Base-by-base conservation (phyloP, 1,139 yeast species). In the Protomyces arabidopsidicola region DNA sequence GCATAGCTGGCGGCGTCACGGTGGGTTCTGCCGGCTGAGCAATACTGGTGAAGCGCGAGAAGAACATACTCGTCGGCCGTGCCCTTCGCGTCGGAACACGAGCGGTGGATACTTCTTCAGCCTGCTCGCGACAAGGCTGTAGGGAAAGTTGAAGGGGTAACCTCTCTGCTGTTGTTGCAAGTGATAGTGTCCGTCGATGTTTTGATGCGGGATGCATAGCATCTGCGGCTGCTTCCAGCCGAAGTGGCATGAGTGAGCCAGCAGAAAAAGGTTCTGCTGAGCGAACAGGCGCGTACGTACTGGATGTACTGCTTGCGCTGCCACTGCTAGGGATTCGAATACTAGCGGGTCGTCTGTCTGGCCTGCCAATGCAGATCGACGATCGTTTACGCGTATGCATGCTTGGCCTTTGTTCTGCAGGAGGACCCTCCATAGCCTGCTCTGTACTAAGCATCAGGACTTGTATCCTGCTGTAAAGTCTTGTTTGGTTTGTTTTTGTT, bases 1-100 rank as follows among this genome's bases (percentile, higher is more conserved):
- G 51, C 9, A 39, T 2, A 22, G 38, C 42, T 18, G 48, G 27
- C 20, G 48, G 14, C 42, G 31, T n/a, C 45, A 35, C 53, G n/a
- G 53, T 45, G 6, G 59, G 39, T n/a, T 20, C n/a, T 12, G 59
- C 34, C 45, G 31, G 38, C 12, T 55, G 60, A n/a, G 34, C 48
- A 14, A 51, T 31, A 20, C 14, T 51, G 3, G 60, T 18, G 48
- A 42, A 45, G n/a, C 60, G 45, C 20, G 58, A 22, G 14, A 48
- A 38, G 24, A 42, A 24, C 5, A 22, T 45, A 18, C 39, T 35
- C 16, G 36, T 54, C 5, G 58, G 51, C 20, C 58, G 51, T n/a
- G 51, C 38, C 3, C 38, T 27, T n/a, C 48, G 22, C 45, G 39
- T 22, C n/a, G 55, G 42, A 9, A 36, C 22, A n/a, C 12, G 22